Conservation (phyloP, 768 basidiomycete genomes). For the Termitomyces sp. region DNA sequence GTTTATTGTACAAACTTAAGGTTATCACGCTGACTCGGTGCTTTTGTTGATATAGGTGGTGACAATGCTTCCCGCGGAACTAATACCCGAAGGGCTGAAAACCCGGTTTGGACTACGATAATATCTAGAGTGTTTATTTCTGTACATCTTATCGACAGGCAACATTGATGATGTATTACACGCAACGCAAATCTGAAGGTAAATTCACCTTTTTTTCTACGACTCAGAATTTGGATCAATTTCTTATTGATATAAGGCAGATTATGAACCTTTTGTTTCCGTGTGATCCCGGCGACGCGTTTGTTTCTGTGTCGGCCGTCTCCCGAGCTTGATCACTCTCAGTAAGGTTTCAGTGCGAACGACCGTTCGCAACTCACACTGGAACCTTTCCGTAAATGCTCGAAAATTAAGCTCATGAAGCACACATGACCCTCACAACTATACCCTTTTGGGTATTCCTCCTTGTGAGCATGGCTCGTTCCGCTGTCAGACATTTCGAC, state of each 20-base stretch:
- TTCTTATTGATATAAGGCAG: not conserved
- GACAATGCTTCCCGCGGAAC: slow-evolving; percentile 29
- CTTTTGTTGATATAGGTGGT: slow-evolving; percentile 24
- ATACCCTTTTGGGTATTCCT: slow-evolving; percentile 12
- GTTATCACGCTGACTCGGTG: not conserved
- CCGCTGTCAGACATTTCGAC: slow-evolving; percentile 51
- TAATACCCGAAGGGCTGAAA: slow-evolving; percentile 23
- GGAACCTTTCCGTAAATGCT: slow-evolving; percentile 31
- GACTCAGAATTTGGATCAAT: not conserved
- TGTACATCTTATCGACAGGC: not conserved
- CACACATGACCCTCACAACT: slow-evolving; percentile 45
- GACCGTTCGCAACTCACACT: slow-evolving; percentile 25
- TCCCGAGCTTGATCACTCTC: slow-evolving; percentile 5
- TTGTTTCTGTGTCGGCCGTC: not conserved
- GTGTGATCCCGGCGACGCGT: not conserved
- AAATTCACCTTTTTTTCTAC: not conserved
- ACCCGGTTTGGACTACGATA: slow-evolving; percentile 15
- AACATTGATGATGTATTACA: not conserved
- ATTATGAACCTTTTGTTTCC: not conserved
- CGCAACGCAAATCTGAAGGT: not conserved
- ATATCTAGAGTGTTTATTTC: not conserved
- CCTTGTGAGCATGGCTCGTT: slow-evolving; percentile 53
- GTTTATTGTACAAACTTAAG: slow-evolving; percentile 12
- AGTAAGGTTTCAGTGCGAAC: slow-evolving; percentile 32
- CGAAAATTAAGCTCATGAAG: slow-evolving; percentile 46